Conservation (phyloP, 345 rosid genomes). For the Rhizophora mangle region DNA sequence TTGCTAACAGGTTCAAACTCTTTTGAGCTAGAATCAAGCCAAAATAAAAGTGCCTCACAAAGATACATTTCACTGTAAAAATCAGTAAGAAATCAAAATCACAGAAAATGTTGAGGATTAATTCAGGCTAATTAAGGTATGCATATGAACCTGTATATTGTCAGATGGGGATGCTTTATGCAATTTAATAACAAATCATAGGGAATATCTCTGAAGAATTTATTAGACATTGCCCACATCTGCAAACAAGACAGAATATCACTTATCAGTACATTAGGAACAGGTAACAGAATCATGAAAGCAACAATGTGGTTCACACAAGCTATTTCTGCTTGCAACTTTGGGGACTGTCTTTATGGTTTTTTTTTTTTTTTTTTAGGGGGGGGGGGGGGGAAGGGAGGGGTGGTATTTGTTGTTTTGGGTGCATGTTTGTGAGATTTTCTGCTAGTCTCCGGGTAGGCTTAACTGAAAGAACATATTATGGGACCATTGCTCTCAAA, state of each 20-base stretch:
- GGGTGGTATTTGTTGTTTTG: too few species aligned
- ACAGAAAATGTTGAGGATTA: slow-evolving; percentile 6
- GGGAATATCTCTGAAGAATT: slow-evolving; percentile 48
- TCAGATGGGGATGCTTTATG: slow-evolving; percentile 56
- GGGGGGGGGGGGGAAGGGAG: too few species aligned
- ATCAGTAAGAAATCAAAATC: slow-evolving; percentile 34
- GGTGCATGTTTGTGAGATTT: neutral
- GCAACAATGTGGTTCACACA: neutral
- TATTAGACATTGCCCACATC: slow-evolving; percentile 53
- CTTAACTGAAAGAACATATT: too few species aligned
- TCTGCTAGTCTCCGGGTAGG: too few species aligned
- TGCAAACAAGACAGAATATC: slow-evolving; percentile 36
- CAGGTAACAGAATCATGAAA: neutral
- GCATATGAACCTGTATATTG: slow-evolving; percentile 52
- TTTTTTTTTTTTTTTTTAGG: too few species aligned
- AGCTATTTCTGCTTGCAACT: neutral
- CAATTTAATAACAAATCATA: slow-evolving; percentile 45
- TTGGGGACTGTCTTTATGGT: neutral
- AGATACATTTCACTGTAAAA: slow-evolving; percentile 73
- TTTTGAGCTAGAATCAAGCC: slow-evolving; percentile 49
- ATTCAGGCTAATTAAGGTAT: slow-evolving; percentile 7
- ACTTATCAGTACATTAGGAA: slow-evolving; percentile 17
- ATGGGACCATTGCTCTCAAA: too few species aligned
- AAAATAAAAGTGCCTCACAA: slow-evolving; percentile 54
- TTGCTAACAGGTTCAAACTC: slow-evolving; percentile 24